These are phyloP conservation scores for Calophaca sinica DNA, from an alignment of 306 rosid species.

Conservation along the genomic window DNA sequence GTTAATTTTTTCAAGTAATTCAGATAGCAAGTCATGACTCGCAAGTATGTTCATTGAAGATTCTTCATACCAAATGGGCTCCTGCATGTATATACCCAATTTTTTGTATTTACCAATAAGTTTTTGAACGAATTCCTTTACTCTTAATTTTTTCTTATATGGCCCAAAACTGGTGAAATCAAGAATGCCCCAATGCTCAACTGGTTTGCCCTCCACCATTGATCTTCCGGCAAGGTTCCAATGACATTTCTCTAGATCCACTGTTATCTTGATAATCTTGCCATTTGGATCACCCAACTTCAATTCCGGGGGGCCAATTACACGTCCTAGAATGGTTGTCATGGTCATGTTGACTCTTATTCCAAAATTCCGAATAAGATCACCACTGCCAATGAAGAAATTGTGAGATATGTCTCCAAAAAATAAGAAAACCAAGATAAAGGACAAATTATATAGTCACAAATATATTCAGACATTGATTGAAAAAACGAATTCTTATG, in stretches of 20 bases:
- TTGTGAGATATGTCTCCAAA: constrained; percentile 15
- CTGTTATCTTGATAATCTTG: constrained; percentile 43
- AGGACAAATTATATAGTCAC: constrained; percentile 21
- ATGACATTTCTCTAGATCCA: constrained; percentile 69
- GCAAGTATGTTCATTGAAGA: constrained; percentile 60
- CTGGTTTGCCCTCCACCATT: constrained; percentile 66
- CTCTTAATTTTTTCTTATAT: constrained; percentile 33
- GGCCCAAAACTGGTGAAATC: constrained; percentile 56
- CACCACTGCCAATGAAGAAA: constrained; percentile 59
- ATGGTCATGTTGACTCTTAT: constrained; percentile 61
- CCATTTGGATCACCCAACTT: constrained; percentile 66
- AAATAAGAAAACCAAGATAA: constrained; percentile 5
- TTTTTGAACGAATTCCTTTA: constrained; percentile 49
- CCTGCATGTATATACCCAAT: constrained; percentile 70
- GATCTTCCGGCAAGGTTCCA: constrained; percentile 75
- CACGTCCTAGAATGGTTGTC: constrained; percentile 68
- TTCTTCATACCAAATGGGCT: constrained; percentile 51
- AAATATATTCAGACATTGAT: constrained; percentile 3
- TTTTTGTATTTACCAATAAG: constrained; percentile 56
- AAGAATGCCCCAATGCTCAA: constrained; percentile 67
- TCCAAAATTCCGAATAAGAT: constrained; percentile 62
- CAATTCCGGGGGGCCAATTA: constrained; percentile 74
- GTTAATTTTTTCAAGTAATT: constrained; percentile 55
- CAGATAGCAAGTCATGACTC: constrained; percentile 42
- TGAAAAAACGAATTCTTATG: constrained; percentile 23